Conservation (phyloP, 23 red algal species). For the Agarophyton chilense region DNA sequence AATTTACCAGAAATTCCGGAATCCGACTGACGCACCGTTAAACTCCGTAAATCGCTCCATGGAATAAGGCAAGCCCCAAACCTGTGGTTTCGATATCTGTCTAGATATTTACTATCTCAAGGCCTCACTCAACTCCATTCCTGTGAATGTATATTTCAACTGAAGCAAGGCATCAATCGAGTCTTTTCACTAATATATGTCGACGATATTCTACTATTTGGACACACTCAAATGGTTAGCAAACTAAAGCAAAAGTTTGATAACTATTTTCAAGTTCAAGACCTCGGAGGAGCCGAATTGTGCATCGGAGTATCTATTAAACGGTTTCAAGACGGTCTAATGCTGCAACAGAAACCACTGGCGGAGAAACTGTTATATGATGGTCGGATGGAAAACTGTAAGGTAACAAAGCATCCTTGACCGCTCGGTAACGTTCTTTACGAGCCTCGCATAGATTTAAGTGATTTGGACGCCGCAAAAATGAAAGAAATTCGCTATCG, state of each 20-base stretch:
- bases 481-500: slow-evolving; percentile 18
- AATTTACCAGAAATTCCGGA: background rate
- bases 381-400: background rate
- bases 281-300: background rate
- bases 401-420: background rate
- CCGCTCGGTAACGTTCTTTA: background rate
- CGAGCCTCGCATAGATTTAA: background rate
- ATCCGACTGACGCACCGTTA: background rate
- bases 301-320: slow-evolving; percentile 17
- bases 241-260: background rate
- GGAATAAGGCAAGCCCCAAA: slow-evolving; percentile 43
- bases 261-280: background rate
- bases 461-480: background rate
- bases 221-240: background rate
- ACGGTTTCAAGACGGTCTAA: background rate
- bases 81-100: background rate
- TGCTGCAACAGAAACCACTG: slow-evolving; percentile 2
- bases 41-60: slow-evolving; percentile 28
- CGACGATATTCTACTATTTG: background rate
- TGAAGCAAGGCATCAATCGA: background rate
- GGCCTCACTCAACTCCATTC: background rate
- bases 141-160: background rate
- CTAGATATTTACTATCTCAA: background rate
- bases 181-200: slow-evolving; percentile 18
- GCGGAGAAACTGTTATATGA: background rate